Evolutionary conservation across 164 flowering plant species (phyloP).

Genomic region (Cinnamomum chago): DNA sequence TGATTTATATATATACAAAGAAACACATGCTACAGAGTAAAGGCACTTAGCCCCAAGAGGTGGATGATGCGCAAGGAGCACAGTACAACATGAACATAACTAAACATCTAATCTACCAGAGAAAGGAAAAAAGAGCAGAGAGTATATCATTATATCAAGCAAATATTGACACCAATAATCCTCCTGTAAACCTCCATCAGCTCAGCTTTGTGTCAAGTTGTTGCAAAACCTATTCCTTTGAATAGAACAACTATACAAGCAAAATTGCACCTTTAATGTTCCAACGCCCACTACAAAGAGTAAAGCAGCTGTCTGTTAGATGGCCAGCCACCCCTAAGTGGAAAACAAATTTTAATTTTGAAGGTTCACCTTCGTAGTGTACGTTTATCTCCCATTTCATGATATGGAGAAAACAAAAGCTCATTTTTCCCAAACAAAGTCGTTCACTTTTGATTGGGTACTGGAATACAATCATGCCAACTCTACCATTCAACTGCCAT

Average conservation of each 20-base stretch:
- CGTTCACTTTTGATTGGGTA: background rate
- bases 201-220: background rate
- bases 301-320: background rate
- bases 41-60: background rate
- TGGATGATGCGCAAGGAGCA: background rate
- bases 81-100: background rate
- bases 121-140: background rate
- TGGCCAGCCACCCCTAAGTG: background rate
- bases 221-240: background rate
- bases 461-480: background rate
- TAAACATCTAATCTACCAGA: background rate
- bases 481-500: background rate
- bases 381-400: background rate
- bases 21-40: slow-evolving; percentile 1
- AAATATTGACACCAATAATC: background rate
- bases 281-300: background rate
- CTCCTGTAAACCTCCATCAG: background rate
- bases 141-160: too few relatives aligned
- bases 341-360: background rate
- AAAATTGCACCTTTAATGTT: background rate
- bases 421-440: background rate
- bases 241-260: background rate
- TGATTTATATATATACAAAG: slow-evolving; percentile 12
- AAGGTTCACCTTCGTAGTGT: background rate
- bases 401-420: background rate